Evolutionary conservation across 257 asterid species (phyloP).

Genomic region (Lavandula angustifolia): DNA sequence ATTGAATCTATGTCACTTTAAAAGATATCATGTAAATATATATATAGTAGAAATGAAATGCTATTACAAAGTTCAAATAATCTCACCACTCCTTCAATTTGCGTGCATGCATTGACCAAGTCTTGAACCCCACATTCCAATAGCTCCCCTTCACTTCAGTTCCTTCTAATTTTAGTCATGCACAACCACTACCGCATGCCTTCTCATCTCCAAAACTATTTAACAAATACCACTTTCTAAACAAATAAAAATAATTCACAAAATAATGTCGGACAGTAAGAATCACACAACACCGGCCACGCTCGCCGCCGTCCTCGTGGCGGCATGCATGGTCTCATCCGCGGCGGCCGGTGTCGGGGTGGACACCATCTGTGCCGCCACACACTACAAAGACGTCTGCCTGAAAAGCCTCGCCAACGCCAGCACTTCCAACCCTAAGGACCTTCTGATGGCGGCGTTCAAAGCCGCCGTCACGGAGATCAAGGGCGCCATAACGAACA

Average conservation of each 20-base stretch:
- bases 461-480: conserved; percentile 44
- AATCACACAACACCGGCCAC: conserved; percentile 41
- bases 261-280: conserved; percentile 37
- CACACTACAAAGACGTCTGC: conserved; percentile 58
- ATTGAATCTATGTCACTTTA: too few relatives aligned
- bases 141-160: conserved; percentile 17
- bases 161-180: background rate
- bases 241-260: background rate
- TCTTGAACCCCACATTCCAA: conserved; percentile 24
- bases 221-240: background rate
- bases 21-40: too few relatives aligned
- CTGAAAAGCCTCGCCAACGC: conserved; percentile 43
- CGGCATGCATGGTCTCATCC: conserved; percentile 56
- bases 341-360: conserved; percentile 28
- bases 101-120: conserved; percentile 18
- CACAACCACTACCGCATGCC: conserved; percentile 10
- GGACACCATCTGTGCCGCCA: conserved; percentile 49
- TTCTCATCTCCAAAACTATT: conserved; percentile 9
- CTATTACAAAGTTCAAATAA: too few relatives aligned
- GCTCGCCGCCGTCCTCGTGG: conserved; percentile 52
- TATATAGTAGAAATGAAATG: too few relatives aligned
- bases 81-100: background rate
- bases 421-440: conserved; percentile 49
- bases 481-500: conserved; percentile 39
- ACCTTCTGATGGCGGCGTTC: conserved; percentile 52